Evolutionary conservation across 2,329 filamentous ascomycete genomes (phyloP).

Genomic region (Apiospora hydei): DNA sequence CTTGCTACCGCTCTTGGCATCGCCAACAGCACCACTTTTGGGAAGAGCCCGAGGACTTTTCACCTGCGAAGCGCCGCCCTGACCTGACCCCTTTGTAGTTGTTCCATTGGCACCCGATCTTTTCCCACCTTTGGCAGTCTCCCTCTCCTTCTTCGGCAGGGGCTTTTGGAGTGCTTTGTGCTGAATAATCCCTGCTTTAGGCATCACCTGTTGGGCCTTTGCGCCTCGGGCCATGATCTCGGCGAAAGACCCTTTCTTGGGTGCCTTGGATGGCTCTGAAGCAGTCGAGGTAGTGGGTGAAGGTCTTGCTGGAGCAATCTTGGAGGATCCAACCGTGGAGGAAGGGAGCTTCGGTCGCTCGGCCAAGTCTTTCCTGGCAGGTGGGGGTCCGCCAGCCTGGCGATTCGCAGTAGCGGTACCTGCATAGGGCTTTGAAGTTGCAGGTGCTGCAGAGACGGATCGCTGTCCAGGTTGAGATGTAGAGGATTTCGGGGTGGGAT

Average conservation of each 20-base stretch:
- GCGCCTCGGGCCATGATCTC: constrained; percentile 78
- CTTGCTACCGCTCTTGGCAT: constrained; percentile 37
- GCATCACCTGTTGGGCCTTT: constrained; percentile 66
- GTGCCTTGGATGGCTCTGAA: constrained; percentile 48
- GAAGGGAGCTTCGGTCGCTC: constrained; percentile 36
- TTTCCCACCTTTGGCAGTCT: constrained; percentile 54
- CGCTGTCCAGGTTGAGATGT: constrained; percentile 24
- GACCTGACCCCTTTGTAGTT: constrained; percentile 30
- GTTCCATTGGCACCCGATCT: constrained; percentile 44
- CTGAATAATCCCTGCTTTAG: constrained; percentile 74
- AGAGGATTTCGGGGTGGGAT: constrained; percentile 21
- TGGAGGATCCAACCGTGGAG: constrained; percentile 31
- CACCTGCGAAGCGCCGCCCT: constrained; percentile 32
- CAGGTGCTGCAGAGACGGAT: neutral
- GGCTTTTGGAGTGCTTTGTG: constrained; percentile 75
- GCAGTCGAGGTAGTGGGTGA: constrained; percentile 38
- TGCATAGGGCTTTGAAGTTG: constrained; percentile 24
- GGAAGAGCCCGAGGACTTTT: constrained; percentile 30
- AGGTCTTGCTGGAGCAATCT: constrained; percentile 35
- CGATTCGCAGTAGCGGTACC: constrained; percentile 26
- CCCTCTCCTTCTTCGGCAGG: constrained; percentile 58
- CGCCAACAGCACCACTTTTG: constrained; percentile 36
- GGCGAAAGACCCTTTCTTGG: constrained; percentile 77
- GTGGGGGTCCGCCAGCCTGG: constrained; percentile 26
- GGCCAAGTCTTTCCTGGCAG: constrained; percentile 32